Base-by-base conservation (phyloP, 345 rosid genomes). In the Aethionema arabicum region DNA sequence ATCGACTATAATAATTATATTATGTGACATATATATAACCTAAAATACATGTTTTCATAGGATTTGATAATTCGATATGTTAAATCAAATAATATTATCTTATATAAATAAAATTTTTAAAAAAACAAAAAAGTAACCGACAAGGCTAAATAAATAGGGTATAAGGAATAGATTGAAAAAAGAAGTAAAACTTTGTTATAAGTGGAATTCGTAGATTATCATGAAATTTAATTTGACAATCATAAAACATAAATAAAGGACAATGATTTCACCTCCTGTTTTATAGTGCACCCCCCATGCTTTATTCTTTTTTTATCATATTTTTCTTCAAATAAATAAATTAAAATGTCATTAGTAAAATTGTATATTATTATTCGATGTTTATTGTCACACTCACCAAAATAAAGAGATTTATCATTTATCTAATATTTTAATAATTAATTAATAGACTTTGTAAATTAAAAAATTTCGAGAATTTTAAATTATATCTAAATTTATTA, bases 201-300 rank as follows among this genome's bases (percentile, higher is more conserved):
- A 70, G 70, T 71, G 70, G 70, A 71, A 71, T 66, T 64, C 64
- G 37, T 65, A 71, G 75, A 71, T 71, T 71, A 64, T 65, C 56
- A 71, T 52, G 65, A 70, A 65, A 70, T 50, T 70, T 42, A 59
- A 50, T 70, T 56, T 64, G 70, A 71, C 75, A 61, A 37, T 51
- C 27, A 21, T 21, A 21, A 21, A 43, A 5, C 6, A 35, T 2
- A n/a, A 46, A 55, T 31, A 58, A 64, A 71, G 75, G 55, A 64
- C 75, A 71, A 64, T 64, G 37, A 71, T 64, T 71, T 52, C 27
- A 27, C 40, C 65, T 56, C 69, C 38, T 42, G 47, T 57, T 58
- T 65, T 63, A 63, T 58, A 51, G 55, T 71, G 49, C 61, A 31
- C 31, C 60, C 63, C 63, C 70, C 70, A 31, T 64, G 12, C 48